Evolutionary conservation across 176 grass and related monocot species (phyloP).

Genomic region (Ampelocalamus luodianensis): DNA sequence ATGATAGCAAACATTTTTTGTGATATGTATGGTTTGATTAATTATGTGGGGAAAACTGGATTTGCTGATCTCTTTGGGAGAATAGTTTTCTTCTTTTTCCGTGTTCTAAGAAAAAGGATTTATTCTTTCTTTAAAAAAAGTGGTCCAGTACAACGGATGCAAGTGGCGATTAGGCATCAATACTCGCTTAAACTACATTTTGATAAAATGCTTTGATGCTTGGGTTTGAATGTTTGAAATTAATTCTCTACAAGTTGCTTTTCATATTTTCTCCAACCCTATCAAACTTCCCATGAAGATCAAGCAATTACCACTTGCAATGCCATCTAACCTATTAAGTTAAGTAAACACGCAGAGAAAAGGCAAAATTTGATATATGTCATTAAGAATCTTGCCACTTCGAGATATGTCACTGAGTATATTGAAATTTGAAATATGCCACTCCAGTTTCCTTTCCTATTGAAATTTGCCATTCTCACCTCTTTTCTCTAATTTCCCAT

Average conservation of each 20-base stretch:
- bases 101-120: background rate
- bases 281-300: constrained; percentile 23
- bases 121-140: background rate
- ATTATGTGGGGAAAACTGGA: constrained; percentile 1
- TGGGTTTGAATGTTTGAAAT: background rate
- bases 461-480: too few relatives aligned
- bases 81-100: background rate
- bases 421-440: too few relatives aligned
- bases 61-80: constrained; percentile 29
- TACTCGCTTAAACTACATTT: background rate
- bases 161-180: constrained; percentile 7
- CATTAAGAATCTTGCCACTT: too few relatives aligned
- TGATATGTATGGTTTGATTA: constrained; percentile 15
- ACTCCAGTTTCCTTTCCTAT: too few relatives aligned
- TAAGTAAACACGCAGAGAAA: constrained; percentile 2
- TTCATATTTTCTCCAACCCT: background rate
- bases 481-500: too few relatives aligned
- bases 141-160: background rate
- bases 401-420: too few relatives aligned
- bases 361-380: too few relatives aligned
- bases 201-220: background rate
- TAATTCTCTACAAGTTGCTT: background rate
- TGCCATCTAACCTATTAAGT: background rate
- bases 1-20: constrained; percentile 8
- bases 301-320: constrained; percentile 11